Evolutionary conservation across 441 rosid species (phyloP).

Genomic region (Populus hybrid): DNA sequence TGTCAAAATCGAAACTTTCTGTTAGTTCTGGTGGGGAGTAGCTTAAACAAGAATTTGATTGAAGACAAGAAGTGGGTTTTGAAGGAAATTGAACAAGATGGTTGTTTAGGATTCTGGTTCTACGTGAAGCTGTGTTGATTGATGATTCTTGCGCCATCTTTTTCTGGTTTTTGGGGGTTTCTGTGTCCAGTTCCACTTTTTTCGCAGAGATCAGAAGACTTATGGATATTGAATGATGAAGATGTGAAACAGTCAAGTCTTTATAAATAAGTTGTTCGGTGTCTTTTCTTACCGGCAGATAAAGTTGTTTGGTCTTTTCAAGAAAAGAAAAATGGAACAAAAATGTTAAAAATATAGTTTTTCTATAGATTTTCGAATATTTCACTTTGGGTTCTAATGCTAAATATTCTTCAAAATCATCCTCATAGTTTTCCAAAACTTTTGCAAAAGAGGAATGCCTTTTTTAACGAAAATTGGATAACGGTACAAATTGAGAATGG

Average conservation of each 20-base stretch:
- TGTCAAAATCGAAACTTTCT: conserved; percentile 45
- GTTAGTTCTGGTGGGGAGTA: conserved; percentile 64
- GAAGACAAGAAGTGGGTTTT: not conserved
- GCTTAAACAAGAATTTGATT: conserved; percentile 38
- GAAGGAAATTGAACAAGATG: conserved; percentile 33
- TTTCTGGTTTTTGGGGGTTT: not conserved
- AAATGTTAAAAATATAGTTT: no score
- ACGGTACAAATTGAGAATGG: no score
- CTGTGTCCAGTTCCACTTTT: not conserved
- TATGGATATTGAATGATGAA: not conserved
- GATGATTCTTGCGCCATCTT: conserved; percentile 4
- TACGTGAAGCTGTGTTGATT: conserved; percentile 44
- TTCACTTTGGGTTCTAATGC: no score
- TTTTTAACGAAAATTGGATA: no score
- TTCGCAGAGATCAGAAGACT: not conserved
- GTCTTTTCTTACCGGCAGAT: no score
- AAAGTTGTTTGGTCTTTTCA: no score
- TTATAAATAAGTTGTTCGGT: no score
- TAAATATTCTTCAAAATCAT: no score
- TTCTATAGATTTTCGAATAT: no score
- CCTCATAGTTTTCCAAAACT: no score
- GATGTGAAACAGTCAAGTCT: not conserved
- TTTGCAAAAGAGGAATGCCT: no score
- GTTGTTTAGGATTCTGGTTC: conserved; percentile 48
- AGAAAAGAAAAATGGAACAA: no score